Base-by-base conservation (phyloP, 805 yeast genomes). In the Ogataea siamensis region DNA sequence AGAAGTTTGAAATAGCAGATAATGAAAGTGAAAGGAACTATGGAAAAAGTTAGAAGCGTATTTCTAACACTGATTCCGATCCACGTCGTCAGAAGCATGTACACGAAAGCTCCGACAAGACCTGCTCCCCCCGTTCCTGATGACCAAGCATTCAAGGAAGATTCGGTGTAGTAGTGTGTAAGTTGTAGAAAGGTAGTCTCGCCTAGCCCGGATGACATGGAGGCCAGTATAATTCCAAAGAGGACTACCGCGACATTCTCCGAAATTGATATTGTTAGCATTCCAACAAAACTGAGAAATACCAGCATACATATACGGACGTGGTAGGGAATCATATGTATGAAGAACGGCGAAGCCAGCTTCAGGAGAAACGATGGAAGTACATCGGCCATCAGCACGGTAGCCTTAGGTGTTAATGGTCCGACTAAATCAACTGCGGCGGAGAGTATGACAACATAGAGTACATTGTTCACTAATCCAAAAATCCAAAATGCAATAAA, bases 61-160 rank as follows among this genome's bases (percentile, higher is more conserved):
- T 67, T 40, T 42, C 67, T 67, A 0, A 85, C 79, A 5, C 74
- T 60, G 2, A 87, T 41, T 1, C 76, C 69, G 15, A 85, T 32
- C 54, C 87, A 64, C 1, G 91, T 82, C 0, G 97, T 91, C 50
- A 86, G 44, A 1, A 83, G 48, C 71, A 91, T 53, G 54, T 76
- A 89, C 10, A 74, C 54, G 37, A 83, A 85, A 39, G 89, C 78
- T 0, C 98, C 99, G 13, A 76, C 72, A 5, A 91, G 59, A 0
- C 99, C 99, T 1, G 99, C 98, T 13, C 87, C 95, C 3, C 99
- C 98, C 0, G 98, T 91, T 1, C 99, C 99, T 6, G 88, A 76
- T 14, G 95, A 84, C 78, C 94, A 91, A 0, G 95, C 97, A 34
- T 81, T 78, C 31, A 91, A 66, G 4, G 94, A 68, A 9, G 35